Base-by-base conservation (phyloP, 208 protist species). In the Trypanosomatidae sp. region DNA sequence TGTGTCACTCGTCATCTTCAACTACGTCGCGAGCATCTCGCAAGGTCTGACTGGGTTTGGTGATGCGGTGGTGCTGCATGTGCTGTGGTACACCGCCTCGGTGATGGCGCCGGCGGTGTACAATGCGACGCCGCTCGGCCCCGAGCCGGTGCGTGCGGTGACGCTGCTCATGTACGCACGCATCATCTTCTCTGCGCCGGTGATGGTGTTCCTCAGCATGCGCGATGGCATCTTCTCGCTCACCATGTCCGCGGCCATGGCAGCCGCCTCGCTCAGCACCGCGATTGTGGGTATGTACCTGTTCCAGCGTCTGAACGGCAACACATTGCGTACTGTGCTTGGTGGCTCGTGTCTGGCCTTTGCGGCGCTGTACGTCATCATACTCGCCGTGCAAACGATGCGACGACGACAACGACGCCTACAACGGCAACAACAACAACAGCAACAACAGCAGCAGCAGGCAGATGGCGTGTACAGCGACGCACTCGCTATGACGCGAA, bases 271-370 rank as follows among this genome's bases (percentile, higher is more conserved):
- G 21, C 53, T 51, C 6, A 28, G 50, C 4, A 61, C 45, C 21
- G 60, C 61, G 2, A 8, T 69, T 6, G 23, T 37, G 7, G 66
- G 66, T 16, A 39, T 68, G 10, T 56, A 60, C 22, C 35, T 58
- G 16, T 65, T 65, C 57, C 30, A 19, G 1, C 39, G 37, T 4
- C 27, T 40, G 7, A 43, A 42, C 22, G 55, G 47, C 32, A 39
- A 57, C 25, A 33, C 20, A 25, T 53, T 69, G 37, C 59, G 47
- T 33, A 15, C 66, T n/a, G 35, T 70, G 11, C 47, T 75, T 6
- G 62, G 68, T n/a, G 48, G 56, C 23, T 71, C 62, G 2, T 55
- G 53, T 28, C 57, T 71, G 33, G 30, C 53, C 18, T 76, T 76
- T 16, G 61, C 61, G 11, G 42, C 47, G 27, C 33, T 63, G 13